A percentile compares a stretch with the other conserved stretches of the same genome.
Evolutionary conservation across 2,329 filamentous ascomycete species (phyloP).

Genomic region (Beauveria australis): DNA sequence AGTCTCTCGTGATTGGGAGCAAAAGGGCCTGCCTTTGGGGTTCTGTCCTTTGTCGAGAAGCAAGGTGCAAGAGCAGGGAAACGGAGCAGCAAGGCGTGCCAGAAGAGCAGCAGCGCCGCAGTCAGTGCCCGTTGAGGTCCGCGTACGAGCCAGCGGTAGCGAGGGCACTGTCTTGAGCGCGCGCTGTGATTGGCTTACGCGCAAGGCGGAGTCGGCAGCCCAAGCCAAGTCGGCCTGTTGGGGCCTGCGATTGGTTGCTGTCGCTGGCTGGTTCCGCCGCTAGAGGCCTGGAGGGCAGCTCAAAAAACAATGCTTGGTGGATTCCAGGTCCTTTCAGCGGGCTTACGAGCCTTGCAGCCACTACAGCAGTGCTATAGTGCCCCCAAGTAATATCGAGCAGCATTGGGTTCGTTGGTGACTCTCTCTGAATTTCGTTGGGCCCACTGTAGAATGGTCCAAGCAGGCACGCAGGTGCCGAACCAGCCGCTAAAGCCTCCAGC

Average conservation of each 20-base stretch:
- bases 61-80: slow-evolving; percentile 1
- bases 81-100: not conserved
- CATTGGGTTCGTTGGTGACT: too few relatives aligned
- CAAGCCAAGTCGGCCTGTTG: not conserved
- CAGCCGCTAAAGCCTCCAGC: not conserved
- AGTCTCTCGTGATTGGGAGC: not conserved
- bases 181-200: slow-evolving; percentile 4
- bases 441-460: not conserved
- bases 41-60: not conserved
- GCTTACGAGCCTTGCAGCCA: not conserved
- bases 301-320: not conserved
- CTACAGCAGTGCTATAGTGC: not conserved
- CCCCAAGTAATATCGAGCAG: too few relatives aligned
- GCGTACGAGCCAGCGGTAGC: slow-evolving; percentile 5
- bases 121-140: slow-evolving; percentile 5
- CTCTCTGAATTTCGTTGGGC: too few relatives aligned
- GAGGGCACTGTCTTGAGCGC: not conserved
- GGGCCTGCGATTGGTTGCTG: not conserved
- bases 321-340: not conserved
- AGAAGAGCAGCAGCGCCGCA: not conserved
- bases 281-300: not conserved
- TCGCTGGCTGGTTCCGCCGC: slow-evolving; percentile 1
- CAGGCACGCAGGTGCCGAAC: not conserved
- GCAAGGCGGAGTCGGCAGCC: slow-evolving; percentile 6
- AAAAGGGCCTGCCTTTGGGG: not conserved